A percentile compares a stretch with the other conserved stretches of the same genome.
These are phyloP conservation scores for Trichoderma aggressivum DNA, from an alignment of 2,329 filamentous ascomycete species.

Conservation along the genomic window DNA sequence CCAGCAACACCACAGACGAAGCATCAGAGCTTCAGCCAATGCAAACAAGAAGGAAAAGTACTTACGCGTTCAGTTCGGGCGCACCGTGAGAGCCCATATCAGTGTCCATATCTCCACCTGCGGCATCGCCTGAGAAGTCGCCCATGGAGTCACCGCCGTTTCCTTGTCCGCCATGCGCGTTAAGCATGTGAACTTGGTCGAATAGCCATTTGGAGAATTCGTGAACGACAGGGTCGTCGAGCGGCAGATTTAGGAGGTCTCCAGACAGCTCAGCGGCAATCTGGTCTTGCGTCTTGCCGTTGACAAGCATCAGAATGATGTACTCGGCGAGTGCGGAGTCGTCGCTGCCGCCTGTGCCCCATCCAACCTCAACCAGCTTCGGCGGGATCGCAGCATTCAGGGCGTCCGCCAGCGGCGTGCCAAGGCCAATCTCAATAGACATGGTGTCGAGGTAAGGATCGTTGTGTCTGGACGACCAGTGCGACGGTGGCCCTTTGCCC, in stretches of 20 bases:
- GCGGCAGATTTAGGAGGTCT: slow-evolving; percentile 77
- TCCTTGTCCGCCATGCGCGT: slow-evolving; percentile 51
- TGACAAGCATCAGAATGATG: slow-evolving; percentile 94
- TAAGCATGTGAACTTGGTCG: slow-evolving; percentile 70
- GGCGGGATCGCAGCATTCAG: slow-evolving; percentile 80
- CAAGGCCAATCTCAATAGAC: slow-evolving; percentile 72
- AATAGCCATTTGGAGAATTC: slow-evolving; percentile 95
- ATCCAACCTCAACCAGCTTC: slow-evolving; percentile 89
- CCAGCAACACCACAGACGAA: neutral
- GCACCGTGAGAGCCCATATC: slow-evolving; percentile 64
- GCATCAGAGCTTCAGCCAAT: neutral
- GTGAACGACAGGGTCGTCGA: slow-evolving; percentile 76
- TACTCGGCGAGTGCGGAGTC: slow-evolving; percentile 90
- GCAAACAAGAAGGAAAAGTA: slow-evolving; percentile 21
- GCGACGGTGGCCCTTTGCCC: neutral
- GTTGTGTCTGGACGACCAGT: slow-evolving; percentile 8
- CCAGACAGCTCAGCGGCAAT: slow-evolving; percentile 84
- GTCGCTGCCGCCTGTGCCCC: slow-evolving; percentile 74
- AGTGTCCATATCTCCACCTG: slow-evolving; percentile 56
- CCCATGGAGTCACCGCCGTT: slow-evolving; percentile 27
- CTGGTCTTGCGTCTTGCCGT: slow-evolving; percentile 87
- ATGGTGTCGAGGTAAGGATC: slow-evolving; percentile 48
- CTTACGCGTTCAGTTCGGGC: slow-evolving; percentile 58
- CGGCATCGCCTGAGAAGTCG: slow-evolving; percentile 34
- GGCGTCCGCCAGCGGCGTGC: slow-evolving; percentile 80